Evolutionary conservation across 2,329 filamentous ascomycete species (phyloP).

Genomic region (Neofusicoccum laricinum): DNA sequence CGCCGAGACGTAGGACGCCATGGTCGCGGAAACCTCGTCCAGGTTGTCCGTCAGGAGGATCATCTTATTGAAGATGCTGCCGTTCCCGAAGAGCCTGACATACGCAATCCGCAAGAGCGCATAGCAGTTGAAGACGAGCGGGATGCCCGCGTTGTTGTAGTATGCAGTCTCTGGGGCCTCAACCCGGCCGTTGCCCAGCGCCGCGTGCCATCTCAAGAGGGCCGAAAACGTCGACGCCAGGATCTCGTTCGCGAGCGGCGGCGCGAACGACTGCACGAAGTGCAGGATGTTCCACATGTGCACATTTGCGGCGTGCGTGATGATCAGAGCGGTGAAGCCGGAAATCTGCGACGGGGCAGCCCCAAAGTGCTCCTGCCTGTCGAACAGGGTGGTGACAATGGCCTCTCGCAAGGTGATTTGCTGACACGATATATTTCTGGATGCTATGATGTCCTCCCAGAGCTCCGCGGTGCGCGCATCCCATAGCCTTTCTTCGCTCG

Average conservation of each 20-base stretch:
- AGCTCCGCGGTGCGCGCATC: constrained; percentile 27
- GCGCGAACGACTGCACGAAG: constrained; percentile 26
- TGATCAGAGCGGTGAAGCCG: constrained; percentile 29
- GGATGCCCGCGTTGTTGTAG: constrained; percentile 26
- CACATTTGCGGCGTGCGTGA: constrained; percentile 36
- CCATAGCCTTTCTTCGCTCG: constrained; percentile 32
- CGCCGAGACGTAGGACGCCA: constrained; percentile 24
- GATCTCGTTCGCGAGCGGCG: not conserved
- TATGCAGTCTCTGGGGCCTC: constrained; percentile 16
- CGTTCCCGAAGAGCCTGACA: constrained; percentile 29
- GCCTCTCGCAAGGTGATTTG: constrained; percentile 23
- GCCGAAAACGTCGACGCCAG: constrained; percentile 24
- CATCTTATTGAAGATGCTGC: constrained; percentile 28
- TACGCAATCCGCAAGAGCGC: constrained; percentile 34
- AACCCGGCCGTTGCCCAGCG: constrained; percentile 16
- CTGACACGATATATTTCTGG: not conserved
- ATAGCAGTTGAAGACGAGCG: constrained; percentile 34
- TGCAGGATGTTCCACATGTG: constrained; percentile 35
- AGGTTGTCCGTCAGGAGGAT: constrained; percentile 28
- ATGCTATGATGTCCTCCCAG: constrained; percentile 22
- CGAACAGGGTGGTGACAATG: constrained; percentile 27
- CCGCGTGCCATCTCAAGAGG: constrained; percentile 27
- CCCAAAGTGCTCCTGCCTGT: constrained; percentile 18
- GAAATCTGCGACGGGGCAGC: constrained; percentile 19
- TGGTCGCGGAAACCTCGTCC: constrained; percentile 24